Base-by-base conservation (phyloP, 2,329 filamentous ascomycete genomes). In the Monosporascus sp. region DNA sequence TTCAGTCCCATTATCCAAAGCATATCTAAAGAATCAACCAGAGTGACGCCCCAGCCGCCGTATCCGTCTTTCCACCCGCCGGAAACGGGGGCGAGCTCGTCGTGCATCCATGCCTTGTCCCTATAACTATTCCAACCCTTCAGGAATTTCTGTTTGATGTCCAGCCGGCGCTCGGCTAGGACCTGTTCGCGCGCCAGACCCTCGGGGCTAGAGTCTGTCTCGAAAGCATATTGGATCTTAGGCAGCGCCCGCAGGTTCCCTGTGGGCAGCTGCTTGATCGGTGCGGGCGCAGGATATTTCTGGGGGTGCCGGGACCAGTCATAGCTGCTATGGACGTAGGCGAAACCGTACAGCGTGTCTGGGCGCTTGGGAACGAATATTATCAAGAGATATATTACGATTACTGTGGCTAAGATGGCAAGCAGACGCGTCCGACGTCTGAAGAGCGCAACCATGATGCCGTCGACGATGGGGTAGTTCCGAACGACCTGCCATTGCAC, bases 1-100 rank as follows among this genome's bases (percentile, higher is more conserved):
- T 74, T 67, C 43, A 85, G 65, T 6, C 68, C 81, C 81, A 85
- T 83, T 46, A 87, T 84, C 73, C 76, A 80, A 2, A 86, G 74
- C 0, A 82, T 83, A 55, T 85, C 82, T 49, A 86, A 71, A 0
- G 76, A 69, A 61, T 87, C 83, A 24, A 86, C 76, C 48, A 85
- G 65, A 0, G 82, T 84, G 3, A 81, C 82, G 1, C 74, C 81
- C 75, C 80, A 83, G 24, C 77, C 76, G 9, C 78, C 77, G 59
- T 81, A 81, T 0, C 68, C 67, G 52, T 78, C 73, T 53, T 72
- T 77, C 18, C 63, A 70, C n/a, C 63, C 61, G 41, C 77, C 78
- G 18, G 71, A 71, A 3, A 82, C 67, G 11, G 79, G 79, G 25
- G 66, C 63, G 8, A 82, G 63, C 64, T 82, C 79, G 55, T 83